phyloP scores from a whole-genome alignment of 1,284 basidiomycete genomes.

The Ganoderma leucocontextum region DNA sequence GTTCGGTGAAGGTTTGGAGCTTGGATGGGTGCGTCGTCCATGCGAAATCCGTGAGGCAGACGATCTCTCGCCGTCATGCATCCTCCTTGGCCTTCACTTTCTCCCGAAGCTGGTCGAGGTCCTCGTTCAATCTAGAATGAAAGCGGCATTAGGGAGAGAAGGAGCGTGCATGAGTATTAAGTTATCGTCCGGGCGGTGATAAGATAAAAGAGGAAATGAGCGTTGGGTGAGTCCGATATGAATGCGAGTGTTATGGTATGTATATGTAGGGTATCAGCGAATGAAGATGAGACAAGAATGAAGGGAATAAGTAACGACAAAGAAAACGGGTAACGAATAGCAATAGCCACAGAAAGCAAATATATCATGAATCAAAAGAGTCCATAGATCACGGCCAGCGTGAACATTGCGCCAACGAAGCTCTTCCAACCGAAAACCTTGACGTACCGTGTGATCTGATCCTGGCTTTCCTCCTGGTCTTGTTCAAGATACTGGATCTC shows the following conservation, averaged over 20 bases:
- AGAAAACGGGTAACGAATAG: constrained; percentile 12
- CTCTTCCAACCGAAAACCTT: constrained; percentile 65
- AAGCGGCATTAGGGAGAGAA: constrained; percentile 39
- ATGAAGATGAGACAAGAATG: neutral
- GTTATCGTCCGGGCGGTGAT: constrained; percentile 45
- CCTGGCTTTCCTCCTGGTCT: constrained; percentile 77
- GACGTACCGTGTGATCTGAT: constrained; percentile 82
- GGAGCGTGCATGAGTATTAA: constrained; percentile 54
- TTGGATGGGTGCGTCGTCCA: constrained; percentile 28
- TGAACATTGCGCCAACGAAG: constrained; percentile 60
- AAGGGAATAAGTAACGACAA: constrained; percentile 20
- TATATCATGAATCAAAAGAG: constrained; percentile 50
- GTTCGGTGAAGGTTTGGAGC: constrained; percentile 22
- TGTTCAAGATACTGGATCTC: constrained; percentile 81
- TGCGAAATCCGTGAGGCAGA: constrained; percentile 32
- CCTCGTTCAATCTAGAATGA: constrained; percentile 68
- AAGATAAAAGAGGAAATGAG: constrained; percentile 19
- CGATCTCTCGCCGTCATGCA: constrained; percentile 28
- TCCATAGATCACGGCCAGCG: constrained; percentile 64
- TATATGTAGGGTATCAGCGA: constrained; percentile 17
- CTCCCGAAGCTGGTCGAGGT: constrained; percentile 58
- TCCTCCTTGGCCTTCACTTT: constrained; percentile 47
- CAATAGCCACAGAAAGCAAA: constrained; percentile 1
- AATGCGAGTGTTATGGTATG: neutral
- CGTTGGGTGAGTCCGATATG: constrained; percentile 6